phyloP scores from a whole-genome alignment of 1,284 basidiomycete species.

The Apiotrichum brassicae region DNA sequence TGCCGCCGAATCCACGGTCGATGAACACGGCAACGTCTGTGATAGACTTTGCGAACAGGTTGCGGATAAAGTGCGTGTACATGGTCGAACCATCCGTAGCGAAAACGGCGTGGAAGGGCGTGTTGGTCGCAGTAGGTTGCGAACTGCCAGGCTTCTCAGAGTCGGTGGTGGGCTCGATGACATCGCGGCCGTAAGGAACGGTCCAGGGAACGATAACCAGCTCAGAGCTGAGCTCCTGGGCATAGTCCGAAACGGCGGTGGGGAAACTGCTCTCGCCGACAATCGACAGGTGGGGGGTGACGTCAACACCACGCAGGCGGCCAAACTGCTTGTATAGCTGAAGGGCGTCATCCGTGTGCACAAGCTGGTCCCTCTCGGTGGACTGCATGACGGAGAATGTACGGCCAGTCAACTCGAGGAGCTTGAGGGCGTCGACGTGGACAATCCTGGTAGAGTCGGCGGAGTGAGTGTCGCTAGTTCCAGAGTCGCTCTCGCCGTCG shows the following conservation, averaged over 20 bases:
- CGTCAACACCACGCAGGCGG: conserved; percentile 61
- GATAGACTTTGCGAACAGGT: conserved; percentile 60
- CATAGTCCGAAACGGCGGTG: conserved; percentile 61
- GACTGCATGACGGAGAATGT: conserved; percentile 79
- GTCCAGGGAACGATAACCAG: conserved; percentile 80
- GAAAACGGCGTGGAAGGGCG: conserved; percentile 42
- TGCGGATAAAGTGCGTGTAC: conserved; percentile 72
- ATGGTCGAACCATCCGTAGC: conserved; percentile 47
- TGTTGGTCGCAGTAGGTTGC: conserved; percentile 48
- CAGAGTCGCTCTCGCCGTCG: neutral
- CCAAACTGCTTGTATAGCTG: conserved; percentile 72
- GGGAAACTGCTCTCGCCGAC: conserved; percentile 68
- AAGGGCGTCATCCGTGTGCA: conserved; percentile 69
- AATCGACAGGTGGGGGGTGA: conserved; percentile 58
- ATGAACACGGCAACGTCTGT: conserved; percentile 74
- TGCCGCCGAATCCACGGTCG: conserved; percentile 55
- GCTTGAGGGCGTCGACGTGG: conserved; percentile 64
- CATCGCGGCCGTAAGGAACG: conserved; percentile 22
- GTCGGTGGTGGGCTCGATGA: conserved; percentile 1
- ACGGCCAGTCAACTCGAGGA: conserved; percentile 82
- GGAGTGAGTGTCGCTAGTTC: conserved; percentile 1
- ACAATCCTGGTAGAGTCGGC: conserved; percentile 1
- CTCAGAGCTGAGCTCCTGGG: conserved; percentile 56
- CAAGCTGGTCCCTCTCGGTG: conserved; percentile 60
- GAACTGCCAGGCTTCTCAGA: conserved; percentile 51